Evolutionary conservation across 257 asterid genomes (phyloP).

Genomic region (Ajuga chamaepitys): DNA sequence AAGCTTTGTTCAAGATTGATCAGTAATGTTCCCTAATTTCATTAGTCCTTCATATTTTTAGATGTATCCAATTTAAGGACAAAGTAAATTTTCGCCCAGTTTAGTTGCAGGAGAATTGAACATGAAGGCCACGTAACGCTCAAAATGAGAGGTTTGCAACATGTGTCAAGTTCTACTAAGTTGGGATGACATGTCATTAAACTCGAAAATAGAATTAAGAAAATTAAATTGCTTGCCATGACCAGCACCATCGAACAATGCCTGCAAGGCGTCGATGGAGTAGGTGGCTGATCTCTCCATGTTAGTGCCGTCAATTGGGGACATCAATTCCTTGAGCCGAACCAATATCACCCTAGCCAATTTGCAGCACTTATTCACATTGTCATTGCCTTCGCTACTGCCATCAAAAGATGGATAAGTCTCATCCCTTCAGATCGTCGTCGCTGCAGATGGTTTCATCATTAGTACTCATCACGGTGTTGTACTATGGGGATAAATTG

Average conservation of each 20-base stretch:
- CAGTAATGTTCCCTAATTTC: no score
- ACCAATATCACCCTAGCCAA: conserved; percentile 88
- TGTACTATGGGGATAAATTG: conserved; percentile 33
- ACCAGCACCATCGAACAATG: conserved; percentile 37
- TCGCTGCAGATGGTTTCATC: conserved; percentile 12
- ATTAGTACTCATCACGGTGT: conserved; percentile 17
- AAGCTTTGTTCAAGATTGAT: no score
- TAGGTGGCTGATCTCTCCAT: conserved; percentile 67
- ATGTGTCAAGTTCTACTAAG: no score
- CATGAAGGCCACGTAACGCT: no score
- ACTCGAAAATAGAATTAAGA: no score
- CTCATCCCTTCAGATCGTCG: conserved; percentile 51
- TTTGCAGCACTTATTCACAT: conserved; percentile 50
- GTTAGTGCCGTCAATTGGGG: conserved; percentile 57
- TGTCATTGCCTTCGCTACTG: conserved; percentile 71
- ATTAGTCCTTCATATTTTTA: no score
- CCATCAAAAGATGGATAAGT: conserved; percentile 74
- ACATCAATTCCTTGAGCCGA: conserved; percentile 86
- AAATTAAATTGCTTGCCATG: conserved; percentile 6
- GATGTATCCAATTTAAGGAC: no score
- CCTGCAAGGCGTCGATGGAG: conserved; percentile 66
- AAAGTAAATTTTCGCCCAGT: no score
- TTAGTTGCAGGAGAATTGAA: no score
- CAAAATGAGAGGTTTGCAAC: no score
- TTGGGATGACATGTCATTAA: no score